Base-by-base conservation (phyloP, 441 rosid genomes). In the Erysimum cheiri region DNA sequence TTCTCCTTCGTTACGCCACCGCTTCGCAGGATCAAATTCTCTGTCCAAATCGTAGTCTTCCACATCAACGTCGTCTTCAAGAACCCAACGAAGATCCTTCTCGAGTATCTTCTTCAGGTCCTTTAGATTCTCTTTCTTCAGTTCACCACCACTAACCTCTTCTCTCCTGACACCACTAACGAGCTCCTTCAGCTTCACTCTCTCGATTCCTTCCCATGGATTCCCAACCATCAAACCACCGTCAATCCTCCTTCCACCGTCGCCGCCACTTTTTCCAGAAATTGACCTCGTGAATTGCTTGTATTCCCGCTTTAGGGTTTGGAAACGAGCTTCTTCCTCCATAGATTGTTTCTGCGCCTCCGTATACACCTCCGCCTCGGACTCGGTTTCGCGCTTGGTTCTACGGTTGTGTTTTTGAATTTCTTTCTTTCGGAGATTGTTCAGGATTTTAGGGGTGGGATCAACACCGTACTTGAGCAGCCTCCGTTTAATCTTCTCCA, bases 161-260 rank as follows among this genome's bases (percentile, higher is more conserved):
- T 76, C 80, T 60, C 77, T 73, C n/a, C 75, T 77, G 4, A 83
- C 67, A 6, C 58, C 54, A 22, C 50, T 48, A 3, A 87, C 87
- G 28, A 86, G 81, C 80, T 89, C 95, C 58, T 73, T 80, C 73
- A 91, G 46, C 60, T 72, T 76, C 62, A 82, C 80, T 57, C 59
- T 85, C 81, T 89, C 96, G 24, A 89, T 80, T 69, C 89, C 82
- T 79, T 93, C 97, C 97, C 98, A 93, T 6, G 96, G 98, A 80
- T 81, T 84, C 58, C 95, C 98, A 40, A 84, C 84, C 67, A 87
- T 56, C 75, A 73, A 67, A 39, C 67, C 68, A n/a, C 66, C 57
- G 32, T 31, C 67, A 6, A 44, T 44, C 41, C 37, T 62, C 6
- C n/a, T n/a, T n/a, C 37, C 26, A 24, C 53, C 50, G 0, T 17